Base-by-base conservation (phyloP, 768 basidiomycete species). In the Tylopilus sp. region DNA sequence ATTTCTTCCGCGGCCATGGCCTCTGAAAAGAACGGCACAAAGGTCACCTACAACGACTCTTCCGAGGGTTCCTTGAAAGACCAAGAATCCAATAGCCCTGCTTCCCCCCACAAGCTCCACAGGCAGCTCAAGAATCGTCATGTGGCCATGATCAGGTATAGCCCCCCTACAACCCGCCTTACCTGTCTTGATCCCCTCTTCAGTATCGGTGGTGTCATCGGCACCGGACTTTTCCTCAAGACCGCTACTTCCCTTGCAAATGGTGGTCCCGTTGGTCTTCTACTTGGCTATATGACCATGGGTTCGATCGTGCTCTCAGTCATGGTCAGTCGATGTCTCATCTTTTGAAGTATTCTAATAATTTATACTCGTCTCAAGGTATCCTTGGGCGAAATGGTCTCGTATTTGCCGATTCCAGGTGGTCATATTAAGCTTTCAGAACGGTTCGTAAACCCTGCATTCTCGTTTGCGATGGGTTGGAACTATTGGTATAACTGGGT, bases 401-500 rank as follows among this genome's bases (percentile, higher is more conserved):
- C 89, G 0, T 92, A 77, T 67, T 77, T 92, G 6, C 90, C 90
- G 0, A 77, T 92, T 45, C 78, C 87, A 25, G 90, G 90, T 52
- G 90, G 83, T 38, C 89, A 91, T 60, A 90, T 92, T 68, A 88
- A 77, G 54, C 71, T 92, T 17, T 85, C 90, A 0, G 89, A 86
- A 65, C 86, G 90, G 29, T 93, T 92, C 61, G 85, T 92, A 9
- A 81, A 89, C 55, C 85, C 82, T 16, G 85, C 87, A 2, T 73
- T 89, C 54, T 86, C 87, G 22, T 73, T 74, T 40, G 63, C 76
- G 7, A 75, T 77, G 78, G 78, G 78, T 21, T 80, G 78, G 78
- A 82, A 79, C 58, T 81, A 80, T 56, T 80, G 78, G 79, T 70
- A 72, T n/a, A 67, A 63, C 54, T 65, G 70, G 69, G 56, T 48